phyloP scores from a whole-genome alignment of 148 eudicot species.

The Camellia granthamiana region DNA sequence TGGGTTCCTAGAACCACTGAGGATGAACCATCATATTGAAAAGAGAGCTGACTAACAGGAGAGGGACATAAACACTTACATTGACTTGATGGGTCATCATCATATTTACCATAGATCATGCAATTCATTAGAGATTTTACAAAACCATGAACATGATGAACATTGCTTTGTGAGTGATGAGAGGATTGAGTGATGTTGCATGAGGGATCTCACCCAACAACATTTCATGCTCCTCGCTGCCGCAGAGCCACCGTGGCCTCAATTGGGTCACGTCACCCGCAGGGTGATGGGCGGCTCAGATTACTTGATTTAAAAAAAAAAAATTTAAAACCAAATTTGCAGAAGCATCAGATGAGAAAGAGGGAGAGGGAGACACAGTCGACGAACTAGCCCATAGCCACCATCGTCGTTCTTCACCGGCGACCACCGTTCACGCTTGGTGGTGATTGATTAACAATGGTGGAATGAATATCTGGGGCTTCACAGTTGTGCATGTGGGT shows the following conservation, averaged over 20 bases:
- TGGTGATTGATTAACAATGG: no score
- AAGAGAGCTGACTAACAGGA: conserved; percentile 36
- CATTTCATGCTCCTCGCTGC: conserved; percentile 43
- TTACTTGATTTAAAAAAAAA: not conserved
- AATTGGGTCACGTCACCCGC: not conserved
- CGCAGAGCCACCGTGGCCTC: not conserved
- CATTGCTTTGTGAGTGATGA: conserved; percentile 13
- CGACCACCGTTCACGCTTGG: no score
- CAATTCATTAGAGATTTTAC: not conserved
- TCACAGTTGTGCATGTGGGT: no score
- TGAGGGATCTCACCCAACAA: conserved; percentile 49
- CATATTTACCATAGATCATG: conserved; percentile 23
- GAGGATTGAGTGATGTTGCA: conserved; percentile 28
- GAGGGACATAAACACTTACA: conserved; percentile 23
- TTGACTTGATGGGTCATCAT: conserved; percentile 26
- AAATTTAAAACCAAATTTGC: not conserved
- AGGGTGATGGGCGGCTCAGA: not conserved
- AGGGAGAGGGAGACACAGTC: not conserved
- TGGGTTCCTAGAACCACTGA: not conserved
- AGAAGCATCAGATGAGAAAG: not conserved
- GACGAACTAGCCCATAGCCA: no score
- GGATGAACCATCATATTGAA: conserved; percentile 39
- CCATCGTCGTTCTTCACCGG: no score
- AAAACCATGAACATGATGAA: not conserved
- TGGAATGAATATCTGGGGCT: no score